A percentile compares a stretch with the other conserved stretches of the same genome.
Evolutionary conservation across 2,329 filamentous ascomycete genomes (phyloP).

Genomic region (Cytospora mali): DNA sequence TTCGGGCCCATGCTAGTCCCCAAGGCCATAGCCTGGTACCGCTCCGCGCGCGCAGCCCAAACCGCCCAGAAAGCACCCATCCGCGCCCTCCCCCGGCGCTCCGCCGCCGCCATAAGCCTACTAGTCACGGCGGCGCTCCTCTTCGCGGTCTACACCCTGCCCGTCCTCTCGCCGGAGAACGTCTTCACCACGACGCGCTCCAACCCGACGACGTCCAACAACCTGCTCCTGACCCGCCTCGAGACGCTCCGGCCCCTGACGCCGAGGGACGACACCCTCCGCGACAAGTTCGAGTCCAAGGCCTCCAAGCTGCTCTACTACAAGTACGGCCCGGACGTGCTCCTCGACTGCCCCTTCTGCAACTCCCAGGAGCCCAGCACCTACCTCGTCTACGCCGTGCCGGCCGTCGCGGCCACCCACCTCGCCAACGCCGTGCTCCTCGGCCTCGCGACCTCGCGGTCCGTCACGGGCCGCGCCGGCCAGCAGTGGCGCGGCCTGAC

Average conservation of each 20-base stretch:
- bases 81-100: constrained; percentile 59
- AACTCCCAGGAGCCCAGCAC: constrained; percentile 65
- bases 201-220: constrained; percentile 81
- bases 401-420: constrained; percentile 75
- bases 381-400: constrained; percentile 81
- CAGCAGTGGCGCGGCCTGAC: constrained; percentile 72
- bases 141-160: constrained; percentile 64
- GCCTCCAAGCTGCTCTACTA: constrained; percentile 81
- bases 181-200: constrained; percentile 78
- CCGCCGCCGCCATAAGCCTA: constrained; percentile 62
- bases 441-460: constrained; percentile 71
- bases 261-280: constrained; percentile 63
- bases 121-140: constrained; percentile 51
- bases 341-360: constrained; percentile 84
- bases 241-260: constrained; percentile 61
- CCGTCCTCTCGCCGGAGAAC: constrained; percentile 74
- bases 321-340: constrained; percentile 73
- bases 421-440: constrained; percentile 74
- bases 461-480: constrained; percentile 66
- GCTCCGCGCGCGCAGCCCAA: constrained; percentile 51
- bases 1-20: constrained; percentile 74
- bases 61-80: constrained; percentile 50
- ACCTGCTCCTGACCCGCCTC: constrained; percentile 81
- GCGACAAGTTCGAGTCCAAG: constrained; percentile 67
- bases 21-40: constrained; percentile 66